These are phyloP conservation scores for Pseudoscleropodium purum DNA, from an alignment of 225 moss, liverwort and hornwort species.

Conservation along the genomic window DNA sequence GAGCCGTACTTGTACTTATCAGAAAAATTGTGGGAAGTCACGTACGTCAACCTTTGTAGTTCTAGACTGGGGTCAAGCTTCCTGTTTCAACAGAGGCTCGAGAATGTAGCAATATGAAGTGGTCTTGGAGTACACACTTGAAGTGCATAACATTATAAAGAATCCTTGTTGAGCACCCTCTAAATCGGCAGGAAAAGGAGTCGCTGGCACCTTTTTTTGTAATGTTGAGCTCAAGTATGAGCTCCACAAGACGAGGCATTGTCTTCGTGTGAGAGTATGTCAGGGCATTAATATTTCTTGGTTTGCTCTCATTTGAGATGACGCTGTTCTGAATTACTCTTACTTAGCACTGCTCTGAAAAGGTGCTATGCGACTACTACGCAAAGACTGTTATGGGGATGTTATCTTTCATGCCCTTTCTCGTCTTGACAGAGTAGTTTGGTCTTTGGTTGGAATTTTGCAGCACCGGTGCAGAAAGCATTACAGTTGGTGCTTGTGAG, in stretches of 20 bases:
- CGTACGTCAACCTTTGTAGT: not conserved
- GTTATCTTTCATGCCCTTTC: not conserved
- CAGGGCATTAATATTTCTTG: not conserved
- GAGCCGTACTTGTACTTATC: not conserved
- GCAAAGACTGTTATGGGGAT: not conserved
- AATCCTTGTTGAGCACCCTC: not conserved
- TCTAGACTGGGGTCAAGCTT: not conserved
- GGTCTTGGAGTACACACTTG: not conserved
- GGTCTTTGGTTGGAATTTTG: not conserved
- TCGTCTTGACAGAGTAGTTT: not conserved
- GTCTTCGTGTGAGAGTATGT: not conserved
- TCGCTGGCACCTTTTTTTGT: not conserved
- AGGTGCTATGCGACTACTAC: not conserved
- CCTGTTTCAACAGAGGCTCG: not conserved
- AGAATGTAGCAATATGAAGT: not conserved
- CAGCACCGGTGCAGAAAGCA: slow-evolving; percentile 57
- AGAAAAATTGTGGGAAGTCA: not conserved
- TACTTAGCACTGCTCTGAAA: not conserved
- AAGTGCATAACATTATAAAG: not conserved
- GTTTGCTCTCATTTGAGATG: not conserved
- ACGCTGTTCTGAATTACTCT: not conserved
- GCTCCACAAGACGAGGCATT: not conserved
- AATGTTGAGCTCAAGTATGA: not conserved
- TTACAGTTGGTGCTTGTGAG: slow-evolving; percentile 59
- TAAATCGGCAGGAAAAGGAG: not conserved